phyloP scores from a whole-genome alignment of 2,329 filamentous ascomycete species.

The Monilinia vaccinii-corymbosi region DNA sequence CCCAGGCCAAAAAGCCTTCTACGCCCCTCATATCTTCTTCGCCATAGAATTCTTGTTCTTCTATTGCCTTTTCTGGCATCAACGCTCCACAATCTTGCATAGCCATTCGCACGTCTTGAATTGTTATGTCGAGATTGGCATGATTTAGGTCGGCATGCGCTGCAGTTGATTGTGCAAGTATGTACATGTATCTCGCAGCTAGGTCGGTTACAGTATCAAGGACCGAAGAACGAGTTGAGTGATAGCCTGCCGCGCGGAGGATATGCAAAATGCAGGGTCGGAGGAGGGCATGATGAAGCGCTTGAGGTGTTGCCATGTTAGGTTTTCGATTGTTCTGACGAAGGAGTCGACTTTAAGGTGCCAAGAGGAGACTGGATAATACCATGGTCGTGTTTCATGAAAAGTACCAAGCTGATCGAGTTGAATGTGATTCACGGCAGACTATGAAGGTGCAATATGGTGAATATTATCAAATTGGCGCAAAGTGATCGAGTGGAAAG shows the following conservation, averaged over 20 bases:
- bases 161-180: constrained; percentile 65
- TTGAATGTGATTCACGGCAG: not conserved
- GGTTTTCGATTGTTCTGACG: not conserved
- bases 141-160: constrained; percentile 52
- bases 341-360: constrained; percentile 18
- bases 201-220: constrained; percentile 85
- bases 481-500: not conserved
- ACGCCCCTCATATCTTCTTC: constrained; percentile 74
- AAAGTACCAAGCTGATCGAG: not conserved
- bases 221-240: constrained; percentile 69
- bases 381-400: constrained; percentile 21
- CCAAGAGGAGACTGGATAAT: constrained; percentile 12
- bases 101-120: constrained; percentile 78
- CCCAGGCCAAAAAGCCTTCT: constrained; percentile 72
- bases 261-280: constrained; percentile 85
- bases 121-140: constrained; percentile 54
- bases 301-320: constrained; percentile 34
- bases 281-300: constrained; percentile 66
- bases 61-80: constrained; percentile 54
- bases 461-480: not conserved
- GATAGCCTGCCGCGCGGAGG: constrained; percentile 83
- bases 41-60: constrained; percentile 54
- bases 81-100: constrained; percentile 74
- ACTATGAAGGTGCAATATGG: not conserved
- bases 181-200: constrained; percentile 67